Conservation (phyloP, 768 basidiomycete species). For the Phaeotremella fagi region DNA sequence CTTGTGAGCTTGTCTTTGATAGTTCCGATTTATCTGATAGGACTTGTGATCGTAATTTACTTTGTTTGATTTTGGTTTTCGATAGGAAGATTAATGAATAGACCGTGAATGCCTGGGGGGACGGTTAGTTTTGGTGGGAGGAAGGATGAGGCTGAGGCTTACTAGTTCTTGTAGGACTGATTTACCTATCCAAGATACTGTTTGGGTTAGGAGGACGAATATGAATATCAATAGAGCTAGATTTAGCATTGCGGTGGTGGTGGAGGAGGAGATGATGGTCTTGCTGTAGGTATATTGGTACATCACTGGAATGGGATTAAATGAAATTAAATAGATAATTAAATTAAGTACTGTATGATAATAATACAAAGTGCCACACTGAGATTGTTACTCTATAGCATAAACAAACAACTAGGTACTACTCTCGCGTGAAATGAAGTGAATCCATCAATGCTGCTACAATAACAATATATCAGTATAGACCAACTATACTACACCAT, state of each 20-base stretch:
- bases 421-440: background rate
- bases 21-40: slow-evolving; percentile 78
- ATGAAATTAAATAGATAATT: background rate
- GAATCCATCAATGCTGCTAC: no score
- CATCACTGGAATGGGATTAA: slow-evolving; percentile 6
- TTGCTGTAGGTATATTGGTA: background rate
- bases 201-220: slow-evolving; percentile 74
- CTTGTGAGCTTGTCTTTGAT: slow-evolving; percentile 83
- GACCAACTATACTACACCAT: background rate
- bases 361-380: no score
- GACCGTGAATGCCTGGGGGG: slow-evolving; percentile 63
- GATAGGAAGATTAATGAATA: slow-evolving; percentile 66
- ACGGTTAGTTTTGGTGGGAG: background rate
- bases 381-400: no score
- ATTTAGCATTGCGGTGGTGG: slow-evolving; percentile 8
- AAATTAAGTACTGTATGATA: no score
- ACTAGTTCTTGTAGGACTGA: slow-evolving; percentile 76
- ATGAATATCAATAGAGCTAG: slow-evolving; percentile 75
- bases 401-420: no score
- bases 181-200: slow-evolving; percentile 84
- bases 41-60: slow-evolving; percentile 71
- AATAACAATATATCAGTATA: background rate
- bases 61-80: slow-evolving; percentile 58
- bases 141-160: slow-evolving; percentile 37
- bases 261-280: background rate